phyloP scores from a whole-genome alignment of 371 early-diverging fungal species.

The Saksenaea vasiformis region DNA sequence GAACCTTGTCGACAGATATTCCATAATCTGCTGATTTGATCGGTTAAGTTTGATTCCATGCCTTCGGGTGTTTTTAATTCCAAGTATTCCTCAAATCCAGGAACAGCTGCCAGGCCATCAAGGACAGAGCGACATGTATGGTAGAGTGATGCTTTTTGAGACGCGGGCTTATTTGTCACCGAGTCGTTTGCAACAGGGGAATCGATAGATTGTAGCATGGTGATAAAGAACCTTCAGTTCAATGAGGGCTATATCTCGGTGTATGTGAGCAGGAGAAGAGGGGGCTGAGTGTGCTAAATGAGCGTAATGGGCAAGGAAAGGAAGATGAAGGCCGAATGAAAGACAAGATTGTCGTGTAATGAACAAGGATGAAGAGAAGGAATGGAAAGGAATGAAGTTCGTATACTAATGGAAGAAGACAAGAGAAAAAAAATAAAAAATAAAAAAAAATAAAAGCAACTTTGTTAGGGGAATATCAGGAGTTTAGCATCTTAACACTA shows the following conservation, averaged over 20 bases:
- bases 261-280: not conserved
- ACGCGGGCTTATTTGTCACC: constrained; percentile 29
- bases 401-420: not conserved
- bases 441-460: not conserved
- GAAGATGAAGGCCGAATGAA: not conserved
- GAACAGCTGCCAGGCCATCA: constrained; percentile 59
- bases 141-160: constrained; percentile 58
- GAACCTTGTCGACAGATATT: constrained; percentile 85
- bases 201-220: not conserved
- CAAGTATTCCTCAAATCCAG: constrained; percentile 60
- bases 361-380: not conserved
- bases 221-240: constrained; percentile 1
- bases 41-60: constrained; percentile 26
- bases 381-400: not conserved
- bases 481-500: constrained; percentile 4
- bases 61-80: not conserved
- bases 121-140: constrained; percentile 64
- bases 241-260: constrained; percentile 3
- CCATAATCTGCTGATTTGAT: constrained; percentile 88
- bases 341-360: not conserved
- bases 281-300: not conserved
- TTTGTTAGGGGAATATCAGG: constrained; percentile 5
- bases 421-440: not conserved
- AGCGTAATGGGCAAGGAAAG: constrained; percentile 2
- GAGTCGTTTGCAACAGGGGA: constrained; percentile 2